Conservation (phyloP, 2,329 filamentous ascomycete genomes). For the Hypoxylon sp. region DNA sequence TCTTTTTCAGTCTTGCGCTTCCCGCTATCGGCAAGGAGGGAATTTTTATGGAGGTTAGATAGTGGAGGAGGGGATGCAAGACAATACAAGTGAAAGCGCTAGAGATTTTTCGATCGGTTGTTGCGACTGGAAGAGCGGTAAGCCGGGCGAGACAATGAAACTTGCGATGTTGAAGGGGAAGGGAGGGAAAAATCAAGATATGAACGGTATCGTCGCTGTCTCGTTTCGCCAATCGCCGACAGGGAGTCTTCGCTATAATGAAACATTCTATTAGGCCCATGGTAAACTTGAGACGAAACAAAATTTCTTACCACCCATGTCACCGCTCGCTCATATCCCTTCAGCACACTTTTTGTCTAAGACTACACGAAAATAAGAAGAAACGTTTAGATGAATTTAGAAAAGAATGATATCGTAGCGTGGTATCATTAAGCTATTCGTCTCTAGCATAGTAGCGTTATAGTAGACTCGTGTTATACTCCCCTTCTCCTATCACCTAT, state of each 20-base stretch:
- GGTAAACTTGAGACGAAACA: conserved; percentile 35
- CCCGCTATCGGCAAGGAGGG: conserved; percentile 25
- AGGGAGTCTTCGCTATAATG: conserved; percentile 33
- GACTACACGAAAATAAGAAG: conserved; percentile 14
- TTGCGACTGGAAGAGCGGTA: conserved; percentile 25
- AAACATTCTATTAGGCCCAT: conserved; percentile 29
- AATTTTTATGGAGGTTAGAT: conserved; percentile 4
- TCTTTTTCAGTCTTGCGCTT: conserved; percentile 5
- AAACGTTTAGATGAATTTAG: conserved; percentile 12
- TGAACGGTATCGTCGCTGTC: conserved; percentile 17
- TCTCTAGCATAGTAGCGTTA: conserved; percentile 18
- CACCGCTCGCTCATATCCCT: conserved; percentile 10
- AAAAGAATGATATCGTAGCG: conserved; percentile 31
- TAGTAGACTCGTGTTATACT: conserved; percentile 16
- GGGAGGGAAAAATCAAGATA: conserved; percentile 31
- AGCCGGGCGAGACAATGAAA: conserved; percentile 33
- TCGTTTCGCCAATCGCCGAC: conserved; percentile 38
- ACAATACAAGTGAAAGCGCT: conserved; percentile 12
- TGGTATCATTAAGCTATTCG: conserved; percentile 35
- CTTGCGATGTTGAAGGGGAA: conserved; percentile 26
- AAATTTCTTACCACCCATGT: conserved; percentile 26
- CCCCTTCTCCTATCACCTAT: conserved; percentile 16
- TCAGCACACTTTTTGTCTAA: conserved; percentile 10
- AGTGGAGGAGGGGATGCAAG: neutral
- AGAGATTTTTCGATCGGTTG: neutral